Evolutionary conservation across 257 asterid genomes (phyloP), one percentile per base, ranked within the genome.

Genomic region (Ajuga chamaepitys): DNA sequence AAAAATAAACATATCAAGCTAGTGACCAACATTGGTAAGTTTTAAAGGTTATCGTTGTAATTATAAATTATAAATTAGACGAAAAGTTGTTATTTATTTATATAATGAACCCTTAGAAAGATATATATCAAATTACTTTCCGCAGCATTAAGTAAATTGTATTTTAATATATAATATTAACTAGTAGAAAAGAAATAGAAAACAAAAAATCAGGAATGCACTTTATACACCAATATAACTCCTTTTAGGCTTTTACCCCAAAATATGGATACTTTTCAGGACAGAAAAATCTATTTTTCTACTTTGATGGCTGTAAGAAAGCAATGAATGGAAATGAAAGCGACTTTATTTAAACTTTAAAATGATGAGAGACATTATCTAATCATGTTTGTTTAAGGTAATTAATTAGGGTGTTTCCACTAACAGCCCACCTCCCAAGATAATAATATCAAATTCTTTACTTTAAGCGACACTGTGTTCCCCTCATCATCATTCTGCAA

Each of bases 391-490:
- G 63, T 62, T 75, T 80, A 73, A 68, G 78, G 60, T 66, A 75
- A 73, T 47, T 69, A 70, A 75, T 77, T 28, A 24, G 70, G 70
- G 71, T 72, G 82, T 73, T 74, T 77, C 87, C 88, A 76, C 85
- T 77, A 79, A 78, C 40, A 41, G 67, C 66, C 84, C 90, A 85
- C 84, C 61, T 70, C 64, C 71, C 65, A 64, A 69, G 75, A 70
- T 70, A 68, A 67, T 66, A 64, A 62, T 78, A 75, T 78, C 26
- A 64, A 61, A 67, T 70, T n/a, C 70, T 58, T 42, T 58, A 56
- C 91, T 88, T 77, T 86, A 70, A 26, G 56, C 51, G 73, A 82
- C 89, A 88, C 57, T 42, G 25, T 84, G 95, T 80, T 80, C 87
- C 89, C 86, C 74, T 41, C 80, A 64, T 34, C 81, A 86, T 84